Evolutionary conservation across 2,329 filamentous ascomycete species (phyloP).

Genomic region (Alternaria sp.): DNA sequence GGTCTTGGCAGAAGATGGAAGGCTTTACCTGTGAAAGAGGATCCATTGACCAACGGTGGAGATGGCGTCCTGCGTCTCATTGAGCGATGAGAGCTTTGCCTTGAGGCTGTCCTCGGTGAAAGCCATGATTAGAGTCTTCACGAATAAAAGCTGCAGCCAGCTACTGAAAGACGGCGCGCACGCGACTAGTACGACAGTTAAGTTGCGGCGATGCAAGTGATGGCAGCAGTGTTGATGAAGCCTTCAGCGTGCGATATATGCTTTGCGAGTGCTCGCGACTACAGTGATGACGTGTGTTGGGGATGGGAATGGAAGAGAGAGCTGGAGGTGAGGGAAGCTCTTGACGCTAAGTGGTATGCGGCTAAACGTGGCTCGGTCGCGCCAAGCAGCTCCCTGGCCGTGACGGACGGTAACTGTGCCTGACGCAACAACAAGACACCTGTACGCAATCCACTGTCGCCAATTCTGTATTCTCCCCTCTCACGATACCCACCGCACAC

Average conservation of each 20-base stretch:
- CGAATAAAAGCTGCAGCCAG: constrained; percentile 26
- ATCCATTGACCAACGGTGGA: constrained; percentile 98
- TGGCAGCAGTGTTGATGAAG: constrained; percentile 9
- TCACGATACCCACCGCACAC: constrained; percentile 1
- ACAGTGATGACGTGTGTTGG: constrained; percentile 33
- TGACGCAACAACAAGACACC: constrained; percentile 23
- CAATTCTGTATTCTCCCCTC: constrained; percentile 8
- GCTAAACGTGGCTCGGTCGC: constrained; percentile 33
- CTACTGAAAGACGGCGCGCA: constrained; percentile 26
- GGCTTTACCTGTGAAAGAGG: constrained; percentile 90
- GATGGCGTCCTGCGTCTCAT: constrained; percentile 98
- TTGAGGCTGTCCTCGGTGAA: constrained; percentile 96
- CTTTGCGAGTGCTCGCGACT: constrained; percentile 22
- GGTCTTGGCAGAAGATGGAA: constrained; percentile 8
- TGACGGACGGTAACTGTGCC: constrained; percentile 21
- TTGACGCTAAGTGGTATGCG: constrained; percentile 32
- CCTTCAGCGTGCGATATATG: constrained; percentile 14
- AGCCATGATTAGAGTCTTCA: constrained; percentile 69
- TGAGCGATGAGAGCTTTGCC: constrained; percentile 92
- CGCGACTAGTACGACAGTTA: constrained; percentile 30
- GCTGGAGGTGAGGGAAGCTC: constrained; percentile 28
- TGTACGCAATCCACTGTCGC: constrained; percentile 32
- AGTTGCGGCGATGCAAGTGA: constrained; percentile 1
- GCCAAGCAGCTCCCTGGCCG: constrained; percentile 29
- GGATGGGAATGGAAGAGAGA: constrained; percentile 18